Base-by-base conservation (phyloP, 352 stramenopile species). In the Pythium phragmiticola region DNA sequence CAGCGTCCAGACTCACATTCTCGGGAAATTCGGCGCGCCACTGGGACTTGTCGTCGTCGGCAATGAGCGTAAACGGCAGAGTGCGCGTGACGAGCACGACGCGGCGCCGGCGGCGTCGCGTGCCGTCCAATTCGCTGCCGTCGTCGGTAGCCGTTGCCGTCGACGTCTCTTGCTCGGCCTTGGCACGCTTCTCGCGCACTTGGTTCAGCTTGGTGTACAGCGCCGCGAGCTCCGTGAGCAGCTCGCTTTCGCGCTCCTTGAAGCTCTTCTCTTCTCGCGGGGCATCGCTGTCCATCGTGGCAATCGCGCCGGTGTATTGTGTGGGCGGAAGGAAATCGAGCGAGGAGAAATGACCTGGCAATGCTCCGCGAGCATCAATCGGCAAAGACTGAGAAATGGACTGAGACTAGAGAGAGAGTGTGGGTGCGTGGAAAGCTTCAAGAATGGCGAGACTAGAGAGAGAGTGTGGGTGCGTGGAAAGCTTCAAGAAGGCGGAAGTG, bases 161-260 rank as follows among this genome's bases (percentile, higher is more conserved):
- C 12, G 65, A 65, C 23, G 66, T 71, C 53, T 90, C 79, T 48
- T 88, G 73, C 61, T 94, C 84, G 42, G 73, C 84, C 56, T 87
- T 85, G 30, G 75, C 78, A 49, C 84, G 82, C 68, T 92, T 88
- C 60, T 92, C 82, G 26, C 82, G 84, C 59, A 94, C 84, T 65
- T 90, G 79, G 57, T 92, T 90, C 41, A 94, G 74, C 70, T 92
- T 91, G 11, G 82, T 81, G 65, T 94, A 94, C 17, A 92, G 73
- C 60, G 74, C 77, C 39, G 84, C 76, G 45, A 94, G 81, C 63
- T 94, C 84, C 13, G 63, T 65, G 49, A 94, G 72, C 39, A 94
- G 71, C 48, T 81, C 77, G 45, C 74, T 63, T 65, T 94, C 84
- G 45, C 80, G 80, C 62, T 90, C 84, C 61, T 92, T 84, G 58